These are phyloP conservation scores for Nephelium lappaceum DNA, from an alignment of 345 rosid genomes.

Conservation along the genomic window DNA sequence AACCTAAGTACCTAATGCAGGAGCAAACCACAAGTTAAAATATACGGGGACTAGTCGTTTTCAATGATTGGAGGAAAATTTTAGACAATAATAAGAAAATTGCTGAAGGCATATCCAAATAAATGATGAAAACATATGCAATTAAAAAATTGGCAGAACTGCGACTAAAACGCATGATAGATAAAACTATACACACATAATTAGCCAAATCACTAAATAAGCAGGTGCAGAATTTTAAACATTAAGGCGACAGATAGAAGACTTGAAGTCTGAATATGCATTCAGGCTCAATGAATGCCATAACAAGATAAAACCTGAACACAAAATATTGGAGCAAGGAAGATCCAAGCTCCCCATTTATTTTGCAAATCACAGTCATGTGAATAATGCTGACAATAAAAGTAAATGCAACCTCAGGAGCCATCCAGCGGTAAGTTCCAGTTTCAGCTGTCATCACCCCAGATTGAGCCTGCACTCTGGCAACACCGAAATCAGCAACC, in stretches of 20 bases:
- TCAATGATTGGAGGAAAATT: neutral
- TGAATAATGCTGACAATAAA: constrained; percentile 17
- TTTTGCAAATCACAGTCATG: constrained; percentile 2
- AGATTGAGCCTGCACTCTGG: constrained; percentile 88
- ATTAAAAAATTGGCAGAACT: neutral
- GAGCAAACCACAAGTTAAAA: neutral
- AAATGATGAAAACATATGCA: neutral
- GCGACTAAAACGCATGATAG: neutral
- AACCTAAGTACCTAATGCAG: neutral
- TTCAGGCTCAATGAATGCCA: neutral
- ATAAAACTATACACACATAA: neutral
- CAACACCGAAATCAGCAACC: constrained; percentile 98
- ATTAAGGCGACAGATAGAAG: neutral
- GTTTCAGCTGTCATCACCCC: constrained; percentile 99
- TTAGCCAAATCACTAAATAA: neutral
- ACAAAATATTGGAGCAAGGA: neutral
- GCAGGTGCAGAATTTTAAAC: neutral
- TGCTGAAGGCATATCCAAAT: neutral
- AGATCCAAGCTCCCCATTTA: constrained; percentile 17
- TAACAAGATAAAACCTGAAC: constrained; percentile 11
- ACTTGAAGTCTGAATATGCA: neutral
- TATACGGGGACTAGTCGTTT: neutral
- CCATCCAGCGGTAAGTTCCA: constrained; percentile 99
- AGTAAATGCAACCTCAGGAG: constrained; percentile 75
- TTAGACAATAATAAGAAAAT: neutral